A percentile compares a stretch with the other conserved stretches of the same genome.
Conservation (phyloP, 495 filamentous ascomycete genomes). For the Talaromyces nanjingensis region DNA sequence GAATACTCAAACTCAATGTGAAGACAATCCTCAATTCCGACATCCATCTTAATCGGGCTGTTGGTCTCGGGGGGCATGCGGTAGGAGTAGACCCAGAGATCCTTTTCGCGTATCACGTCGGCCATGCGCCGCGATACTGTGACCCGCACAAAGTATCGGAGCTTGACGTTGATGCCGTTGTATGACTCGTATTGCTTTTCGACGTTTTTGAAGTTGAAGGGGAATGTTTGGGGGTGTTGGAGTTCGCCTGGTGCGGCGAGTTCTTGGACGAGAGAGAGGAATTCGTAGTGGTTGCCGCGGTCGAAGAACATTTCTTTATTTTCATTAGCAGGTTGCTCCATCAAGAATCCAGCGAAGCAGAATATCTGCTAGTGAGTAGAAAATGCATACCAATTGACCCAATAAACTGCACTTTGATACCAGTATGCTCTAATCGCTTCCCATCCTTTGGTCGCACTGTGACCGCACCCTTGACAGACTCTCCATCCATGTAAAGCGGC, state of each 20-base stretch:
- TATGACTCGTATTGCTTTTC: slow-evolving; percentile 99
- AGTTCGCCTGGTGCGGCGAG: slow-evolving; percentile 94
- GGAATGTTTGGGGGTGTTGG: slow-evolving; percentile 96
- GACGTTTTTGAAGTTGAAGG: slow-evolving; percentile 99
- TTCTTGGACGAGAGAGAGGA: slow-evolving; percentile 92
- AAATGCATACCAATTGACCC: slow-evolving; percentile 76
- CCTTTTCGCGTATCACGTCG: slow-evolving; percentile 97
- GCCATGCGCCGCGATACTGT: slow-evolving; percentile 95
- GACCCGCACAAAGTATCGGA: slow-evolving; percentile 96
- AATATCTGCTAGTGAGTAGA: too few species aligned
- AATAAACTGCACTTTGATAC: slow-evolving; percentile 99
- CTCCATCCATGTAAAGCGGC: slow-evolving; percentile 94
- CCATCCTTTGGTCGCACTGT: slow-evolving; percentile 97
- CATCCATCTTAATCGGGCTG: slow-evolving; percentile 99
- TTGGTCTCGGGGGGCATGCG: slow-evolving; percentile 97
- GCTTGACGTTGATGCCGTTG: slow-evolving; percentile 98
- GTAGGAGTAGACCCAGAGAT: slow-evolving; percentile 99
- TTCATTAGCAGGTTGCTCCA: not conserved
- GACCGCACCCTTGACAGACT: slow-evolving; percentile 93
- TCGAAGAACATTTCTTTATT: slow-evolving; percentile 95
- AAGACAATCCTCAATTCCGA: slow-evolving; percentile 97
- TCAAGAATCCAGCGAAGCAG: not conserved
- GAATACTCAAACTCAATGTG: slow-evolving; percentile 99
- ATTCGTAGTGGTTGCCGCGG: slow-evolving; percentile 98
- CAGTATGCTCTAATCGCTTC: slow-evolving; percentile 94